Conservation (phyloP, 1,284 basidiomycete species). For the Psilocybe mexicana region DNA sequence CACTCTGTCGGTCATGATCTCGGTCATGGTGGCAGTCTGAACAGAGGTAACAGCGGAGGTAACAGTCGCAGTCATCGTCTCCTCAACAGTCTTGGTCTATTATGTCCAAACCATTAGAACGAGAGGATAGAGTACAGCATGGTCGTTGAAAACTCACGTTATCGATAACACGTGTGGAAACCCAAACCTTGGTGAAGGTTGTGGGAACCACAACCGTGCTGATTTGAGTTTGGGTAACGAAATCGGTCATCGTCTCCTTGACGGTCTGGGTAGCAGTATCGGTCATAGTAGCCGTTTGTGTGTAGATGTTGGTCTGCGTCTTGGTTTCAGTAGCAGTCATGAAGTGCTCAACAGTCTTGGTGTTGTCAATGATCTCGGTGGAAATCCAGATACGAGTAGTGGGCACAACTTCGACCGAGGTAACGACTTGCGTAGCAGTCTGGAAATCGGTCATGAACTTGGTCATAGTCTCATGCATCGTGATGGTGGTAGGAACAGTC, state of each 20-base stretch:
- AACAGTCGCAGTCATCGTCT: conserved; percentile 49
- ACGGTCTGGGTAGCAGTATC: conserved; percentile 46
- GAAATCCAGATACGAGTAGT: conserved; percentile 67
- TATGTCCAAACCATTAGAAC: background rate
- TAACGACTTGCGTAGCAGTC: conserved; percentile 43
- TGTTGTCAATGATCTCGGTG: conserved; percentile 62
- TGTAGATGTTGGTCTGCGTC: conserved; percentile 56
- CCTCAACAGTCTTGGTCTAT: conserved; percentile 52
- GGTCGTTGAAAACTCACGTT: conserved; percentile 41
- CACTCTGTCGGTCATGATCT: conserved; percentile 42
- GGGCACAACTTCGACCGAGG: conserved; percentile 54
- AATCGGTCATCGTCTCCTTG: conserved; percentile 41
- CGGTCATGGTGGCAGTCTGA: conserved; percentile 44
- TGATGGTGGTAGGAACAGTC: conserved; percentile 30
- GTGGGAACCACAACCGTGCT: conserved; percentile 51
- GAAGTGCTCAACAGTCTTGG: conserved; percentile 55
- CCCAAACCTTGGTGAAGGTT: conserved; percentile 54
- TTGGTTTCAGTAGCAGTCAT: conserved; percentile 60
- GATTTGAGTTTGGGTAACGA: conserved; percentile 46
- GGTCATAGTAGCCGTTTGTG: conserved; percentile 51
- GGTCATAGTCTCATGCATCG: conserved; percentile 34
- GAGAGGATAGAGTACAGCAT: background rate
- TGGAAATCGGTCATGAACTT: conserved; percentile 37
- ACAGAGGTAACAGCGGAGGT: conserved; percentile 43
- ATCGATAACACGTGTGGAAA: conserved; percentile 60